Evolutionary conservation across 2,329 filamentous ascomycete genomes (phyloP).

Genomic region (Neofusicoccum umdonicola): DNA sequence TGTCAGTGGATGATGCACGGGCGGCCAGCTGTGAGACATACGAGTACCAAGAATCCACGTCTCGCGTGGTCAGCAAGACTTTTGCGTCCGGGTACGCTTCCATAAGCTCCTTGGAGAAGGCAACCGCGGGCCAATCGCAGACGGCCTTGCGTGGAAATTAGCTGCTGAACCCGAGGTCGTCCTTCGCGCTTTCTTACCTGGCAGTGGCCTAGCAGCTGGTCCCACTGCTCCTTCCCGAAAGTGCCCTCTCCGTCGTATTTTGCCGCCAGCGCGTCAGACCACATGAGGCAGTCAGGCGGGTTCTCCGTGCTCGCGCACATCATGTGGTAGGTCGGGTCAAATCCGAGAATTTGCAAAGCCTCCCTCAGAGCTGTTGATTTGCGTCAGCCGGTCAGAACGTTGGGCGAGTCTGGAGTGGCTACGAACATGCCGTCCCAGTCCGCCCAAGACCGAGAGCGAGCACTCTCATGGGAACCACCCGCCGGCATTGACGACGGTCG

Average conservation of each 20-base stretch:
- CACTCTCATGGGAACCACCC: not conserved
- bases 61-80: constrained; percentile 65
- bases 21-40: constrained; percentile 29
- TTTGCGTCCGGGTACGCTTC: constrained; percentile 52
- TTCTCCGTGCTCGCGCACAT: constrained; percentile 68
- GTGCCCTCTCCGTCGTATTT: constrained; percentile 59
- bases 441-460: not conserved
- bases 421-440: not conserved
- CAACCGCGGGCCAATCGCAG: constrained; percentile 66
- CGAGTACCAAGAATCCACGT: constrained; percentile 62
- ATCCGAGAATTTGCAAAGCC: constrained; percentile 65
- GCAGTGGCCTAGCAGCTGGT: constrained; percentile 64
- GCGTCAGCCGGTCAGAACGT: not conserved
- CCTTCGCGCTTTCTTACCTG: constrained; percentile 32
- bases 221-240: constrained; percentile 67
- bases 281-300: constrained; percentile 65
- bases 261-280: constrained; percentile 65
- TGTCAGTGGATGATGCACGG: not conserved
- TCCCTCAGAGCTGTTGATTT: constrained; percentile 28
- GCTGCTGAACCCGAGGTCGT: not conserved
- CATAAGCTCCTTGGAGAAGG: constrained; percentile 64
- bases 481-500: not conserved
- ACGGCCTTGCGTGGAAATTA: constrained; percentile 49
- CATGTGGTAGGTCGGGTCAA: constrained; percentile 71
- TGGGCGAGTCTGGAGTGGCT: too few relatives aligned